phyloP scores from a whole-genome alignment of 192 early-diverging fungal species.

The Dimargaris cristalligena region DNA sequence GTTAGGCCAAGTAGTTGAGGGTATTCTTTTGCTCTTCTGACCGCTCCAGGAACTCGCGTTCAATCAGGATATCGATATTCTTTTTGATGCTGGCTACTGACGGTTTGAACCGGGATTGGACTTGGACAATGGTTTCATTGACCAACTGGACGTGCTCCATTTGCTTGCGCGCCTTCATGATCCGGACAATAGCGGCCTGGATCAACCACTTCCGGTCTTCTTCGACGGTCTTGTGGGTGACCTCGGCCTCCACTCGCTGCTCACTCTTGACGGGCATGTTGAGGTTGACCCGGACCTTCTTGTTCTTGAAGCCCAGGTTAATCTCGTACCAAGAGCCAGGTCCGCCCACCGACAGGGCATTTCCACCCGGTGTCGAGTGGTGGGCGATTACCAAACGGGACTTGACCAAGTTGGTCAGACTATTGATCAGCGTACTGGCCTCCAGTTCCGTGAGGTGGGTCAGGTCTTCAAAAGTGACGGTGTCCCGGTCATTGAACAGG shows the following conservation, averaged over 20 bases:
- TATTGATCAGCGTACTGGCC: constrained; percentile 42
- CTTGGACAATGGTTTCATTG: constrained; percentile 74
- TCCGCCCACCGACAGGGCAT: constrained; percentile 11
- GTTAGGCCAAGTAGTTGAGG: constrained; percentile 68
- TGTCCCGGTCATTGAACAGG: constrained; percentile 66
- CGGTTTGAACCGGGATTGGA: constrained; percentile 78
- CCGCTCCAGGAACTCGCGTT: constrained; percentile 85
- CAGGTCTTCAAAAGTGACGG: constrained; percentile 66
- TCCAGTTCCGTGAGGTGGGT: constrained; percentile 52
- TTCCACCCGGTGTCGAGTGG: constrained; percentile 8
- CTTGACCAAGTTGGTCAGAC: constrained; percentile 64
- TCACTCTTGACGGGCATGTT: constrained; percentile 73
- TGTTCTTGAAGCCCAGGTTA: constrained; percentile 68
- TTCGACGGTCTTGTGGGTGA: constrained; percentile 82
- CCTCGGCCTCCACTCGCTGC: constrained; percentile 76
- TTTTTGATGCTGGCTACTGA: constrained; percentile 85
- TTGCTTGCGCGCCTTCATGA: constrained; percentile 96
- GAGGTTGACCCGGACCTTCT: constrained; percentile 78
- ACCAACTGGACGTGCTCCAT: constrained; percentile 73
- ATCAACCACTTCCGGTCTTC: constrained; percentile 84
- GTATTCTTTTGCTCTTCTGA: constrained; percentile 63
- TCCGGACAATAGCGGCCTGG: constrained; percentile 97
- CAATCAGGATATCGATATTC: constrained; percentile 84
- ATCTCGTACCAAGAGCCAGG: constrained; percentile 52
- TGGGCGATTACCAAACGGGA: constrained; percentile 46